Percentiles rank a stretch among this genome's conserved stretches.
These are phyloP conservation scores for Neurospora sp. DNA, from an alignment of 495 filamentous ascomycete species.

Conservation along the genomic window DNA sequence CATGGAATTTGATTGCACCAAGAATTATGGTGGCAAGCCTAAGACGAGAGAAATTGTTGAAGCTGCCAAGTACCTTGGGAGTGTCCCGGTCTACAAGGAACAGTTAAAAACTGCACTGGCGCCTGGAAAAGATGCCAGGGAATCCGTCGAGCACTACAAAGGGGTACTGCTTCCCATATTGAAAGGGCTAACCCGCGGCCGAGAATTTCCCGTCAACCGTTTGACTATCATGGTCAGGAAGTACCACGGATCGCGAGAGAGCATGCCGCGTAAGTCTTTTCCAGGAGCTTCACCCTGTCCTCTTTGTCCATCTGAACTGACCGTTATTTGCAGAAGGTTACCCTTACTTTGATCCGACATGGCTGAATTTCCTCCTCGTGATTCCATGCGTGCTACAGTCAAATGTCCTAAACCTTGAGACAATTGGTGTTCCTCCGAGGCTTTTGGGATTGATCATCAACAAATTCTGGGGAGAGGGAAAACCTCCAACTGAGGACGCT, in stretches of 20 bases:
- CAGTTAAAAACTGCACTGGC: background rate
- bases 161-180: rapidly evolving
- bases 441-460: background rate
- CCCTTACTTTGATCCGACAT: background rate
- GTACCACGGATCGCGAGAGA: background rate
- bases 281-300: background rate
- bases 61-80: background rate
- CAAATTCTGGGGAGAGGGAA: background rate
- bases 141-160: background rate
- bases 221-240: background rate
- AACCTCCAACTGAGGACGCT: background rate
- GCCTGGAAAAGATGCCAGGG: background rate
- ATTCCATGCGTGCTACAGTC: background rate
- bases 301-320: background rate
- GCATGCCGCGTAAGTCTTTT: background rate
- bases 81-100: background rate
- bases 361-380: background rate
- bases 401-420: background rate
- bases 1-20: background rate
- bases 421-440: background rate
- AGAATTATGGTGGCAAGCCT: background rate
- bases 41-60: background rate
- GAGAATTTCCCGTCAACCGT: background rate
- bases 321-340: background rate
- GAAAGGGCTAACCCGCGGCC: background rate